These are phyloP conservation scores for Fusarium acutatum DNA, from an alignment of 2,329 filamentous ascomycete species.

Conservation along the genomic window DNA sequence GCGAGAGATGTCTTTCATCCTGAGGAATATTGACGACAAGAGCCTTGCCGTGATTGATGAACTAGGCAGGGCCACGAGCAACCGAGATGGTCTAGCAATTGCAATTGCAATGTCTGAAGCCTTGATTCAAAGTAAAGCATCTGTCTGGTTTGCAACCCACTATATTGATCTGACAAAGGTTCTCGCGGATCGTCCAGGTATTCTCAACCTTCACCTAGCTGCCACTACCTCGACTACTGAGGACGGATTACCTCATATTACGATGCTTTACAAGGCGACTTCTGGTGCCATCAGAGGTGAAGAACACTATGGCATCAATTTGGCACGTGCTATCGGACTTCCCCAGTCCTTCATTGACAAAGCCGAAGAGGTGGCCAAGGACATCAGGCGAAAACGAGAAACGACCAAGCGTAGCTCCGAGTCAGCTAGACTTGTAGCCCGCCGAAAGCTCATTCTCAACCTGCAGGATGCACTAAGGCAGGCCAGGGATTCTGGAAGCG, in stretches of 20 bases:
- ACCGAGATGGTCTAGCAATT: constrained; percentile 86
- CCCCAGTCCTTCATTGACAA: constrained; percentile 72
- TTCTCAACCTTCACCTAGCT: constrained; percentile 82
- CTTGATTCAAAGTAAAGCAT: constrained; percentile 78
- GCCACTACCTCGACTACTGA: constrained; percentile 67
- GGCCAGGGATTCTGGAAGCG: constrained; percentile 69
- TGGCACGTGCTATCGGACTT: constrained; percentile 79
- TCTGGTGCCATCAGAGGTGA: constrained; percentile 75
- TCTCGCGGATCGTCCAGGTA: constrained; percentile 77
- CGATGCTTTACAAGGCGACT: constrained; percentile 86
- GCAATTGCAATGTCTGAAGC: constrained; percentile 91
- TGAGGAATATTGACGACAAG: constrained; percentile 79
- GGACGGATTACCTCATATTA: constrained; percentile 68
- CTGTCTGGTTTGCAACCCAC: constrained; percentile 94
- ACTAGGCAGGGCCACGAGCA: constrained; percentile 89
- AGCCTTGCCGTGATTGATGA: constrained; percentile 91
- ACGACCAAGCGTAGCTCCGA: constrained; percentile 67
- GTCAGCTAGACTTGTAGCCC: constrained; percentile 65
- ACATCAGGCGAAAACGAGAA: constrained; percentile 66
- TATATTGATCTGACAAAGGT: constrained; percentile 84
- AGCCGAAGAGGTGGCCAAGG: constrained; percentile 72
- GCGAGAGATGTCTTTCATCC: constrained; percentile 93
- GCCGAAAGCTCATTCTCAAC: constrained; percentile 76
- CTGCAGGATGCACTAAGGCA: constrained; percentile 78
- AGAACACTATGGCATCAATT: constrained; percentile 80